Evolutionary conservation across 2,329 filamentous ascomycete genomes (phyloP), one percentile per base, ranked within the genome.

Genomic region (Calonectria hawksworthii): DNA sequence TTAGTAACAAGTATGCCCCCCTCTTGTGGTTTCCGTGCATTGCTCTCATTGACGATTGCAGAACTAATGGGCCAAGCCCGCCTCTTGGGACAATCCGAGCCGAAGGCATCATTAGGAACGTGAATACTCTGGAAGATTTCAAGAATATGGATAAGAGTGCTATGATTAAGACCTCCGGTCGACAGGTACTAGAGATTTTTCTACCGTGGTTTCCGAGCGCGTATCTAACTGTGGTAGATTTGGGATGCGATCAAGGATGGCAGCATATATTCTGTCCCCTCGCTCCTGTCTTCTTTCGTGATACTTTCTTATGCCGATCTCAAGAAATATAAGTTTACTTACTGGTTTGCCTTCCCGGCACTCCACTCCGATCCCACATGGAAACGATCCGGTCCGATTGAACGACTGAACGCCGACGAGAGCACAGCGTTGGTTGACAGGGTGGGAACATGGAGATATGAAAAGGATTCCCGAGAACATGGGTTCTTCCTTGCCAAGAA

Each of bases 161-260:
- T 41, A 92, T 98, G 85, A 89, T 99, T 63, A 92, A 95, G 76
- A 93, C 93, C 75, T 93, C 95, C 47, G 96, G 94, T 14, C 92
- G 92, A 82, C 96, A 94, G 86, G 95, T 96, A 87, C 81, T 88
- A n/a, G 9, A 10, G 26, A 2, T 28, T 32, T 68, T 44, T 21
- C 50, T 10, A 16, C 18, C 59, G 34, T 23, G 30, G 21, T 26
- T 9, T 3, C 23, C 32, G 18, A 44, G 41, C 28, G 2, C 32
- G 26, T 30, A 23, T 38, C 79, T 83, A 59, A 83, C 73, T 47
- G 13, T 16, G 47, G n/a, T 83, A 98, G 94, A 96, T 99, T 75
- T 99, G 96, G 96, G 96, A 99, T 85, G 96, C 97, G 32, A 98
- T 99, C 82, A 94, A 96, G 78, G 97, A 99, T 86, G 96, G 96